Evolutionary conservation across 2,329 filamentous ascomycete genomes (phyloP).

Genomic region (Aspergillus sp.): DNA sequence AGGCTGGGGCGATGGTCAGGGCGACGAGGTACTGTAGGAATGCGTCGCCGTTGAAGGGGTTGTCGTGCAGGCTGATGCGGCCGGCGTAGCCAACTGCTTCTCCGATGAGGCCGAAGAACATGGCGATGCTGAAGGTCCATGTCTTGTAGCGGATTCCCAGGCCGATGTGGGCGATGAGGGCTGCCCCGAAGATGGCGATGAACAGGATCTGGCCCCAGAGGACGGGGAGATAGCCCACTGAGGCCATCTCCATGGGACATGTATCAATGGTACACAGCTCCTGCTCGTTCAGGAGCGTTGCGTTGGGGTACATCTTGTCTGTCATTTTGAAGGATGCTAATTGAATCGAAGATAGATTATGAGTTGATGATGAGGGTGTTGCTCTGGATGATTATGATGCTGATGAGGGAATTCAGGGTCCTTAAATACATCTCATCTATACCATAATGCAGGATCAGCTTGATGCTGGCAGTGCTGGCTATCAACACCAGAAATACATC

Average conservation of each 20-base stretch:
- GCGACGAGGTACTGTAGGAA: conserved; percentile 57
- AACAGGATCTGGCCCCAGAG: conserved; percentile 56
- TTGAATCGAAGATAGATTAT: no score
- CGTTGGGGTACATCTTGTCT: background rate
- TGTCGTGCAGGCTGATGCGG: conserved; percentile 55
- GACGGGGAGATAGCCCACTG: conserved; percentile 56
- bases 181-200: conserved; percentile 50
- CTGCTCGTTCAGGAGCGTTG: conserved; percentile 3
- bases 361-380: no score
- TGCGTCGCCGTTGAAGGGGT: conserved; percentile 46
- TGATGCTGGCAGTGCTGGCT: no score
- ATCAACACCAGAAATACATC: no score
- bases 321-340: background rate
- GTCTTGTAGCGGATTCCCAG: conserved; percentile 49
- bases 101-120: conserved; percentile 54
- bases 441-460: no score
- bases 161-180: conserved; percentile 43
- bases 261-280: conserved; percentile 37
- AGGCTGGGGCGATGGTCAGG: conserved; percentile 65
- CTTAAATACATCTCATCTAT: no score
- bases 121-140: conserved; percentile 53
- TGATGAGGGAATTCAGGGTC: no score
- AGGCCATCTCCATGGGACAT: conserved; percentile 38
- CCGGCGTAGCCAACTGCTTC: conserved; percentile 63
- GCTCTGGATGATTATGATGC: background rate